Conservation (phyloP, 768 basidiomycete species). For the Russula abietina region DNA sequence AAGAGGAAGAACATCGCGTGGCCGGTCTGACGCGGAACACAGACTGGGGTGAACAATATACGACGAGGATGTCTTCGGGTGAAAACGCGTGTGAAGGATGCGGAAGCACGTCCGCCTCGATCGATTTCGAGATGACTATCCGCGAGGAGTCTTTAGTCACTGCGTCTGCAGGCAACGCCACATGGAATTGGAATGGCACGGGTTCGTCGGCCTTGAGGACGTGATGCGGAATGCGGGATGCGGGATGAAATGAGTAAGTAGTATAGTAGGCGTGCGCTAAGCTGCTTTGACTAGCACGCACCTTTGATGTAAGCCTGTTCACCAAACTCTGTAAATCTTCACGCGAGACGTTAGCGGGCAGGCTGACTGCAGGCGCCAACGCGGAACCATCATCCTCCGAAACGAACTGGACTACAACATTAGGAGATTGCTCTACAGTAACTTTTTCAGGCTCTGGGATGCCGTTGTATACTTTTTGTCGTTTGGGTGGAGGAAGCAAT, state of each 20-base stretch:
- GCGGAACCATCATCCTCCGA: constrained; percentile 77
- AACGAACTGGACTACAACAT: constrained; percentile 87
- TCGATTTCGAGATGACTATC: constrained; percentile 78
- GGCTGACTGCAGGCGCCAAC: constrained; percentile 81
- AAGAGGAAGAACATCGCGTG: constrained; percentile 87
- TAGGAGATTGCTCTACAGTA: constrained; percentile 43
- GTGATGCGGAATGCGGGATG: constrained; percentile 16
- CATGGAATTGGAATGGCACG: constrained; percentile 87
- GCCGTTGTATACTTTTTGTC: constrained; percentile 77
- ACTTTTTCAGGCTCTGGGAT: constrained; percentile 58
- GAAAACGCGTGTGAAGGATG: constrained; percentile 70
- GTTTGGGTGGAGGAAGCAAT: constrained; percentile 80
- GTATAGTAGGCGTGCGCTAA: not conserved
- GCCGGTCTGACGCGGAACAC: constrained; percentile 93
- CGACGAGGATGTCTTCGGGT: constrained; percentile 79
- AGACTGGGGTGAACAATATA: constrained; percentile 91
- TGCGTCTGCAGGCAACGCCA: constrained; percentile 58
- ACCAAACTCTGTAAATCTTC: constrained; percentile 84
- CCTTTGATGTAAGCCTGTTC: constrained; percentile 77
- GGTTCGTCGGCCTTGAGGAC: constrained; percentile 71
- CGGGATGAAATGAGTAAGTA: constrained; percentile 22
- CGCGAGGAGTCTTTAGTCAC: constrained; percentile 51
- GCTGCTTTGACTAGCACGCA: constrained; percentile 33
- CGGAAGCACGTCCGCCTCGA: constrained; percentile 71
- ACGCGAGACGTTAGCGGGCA: constrained; percentile 81